Evolutionary conservation across 768 basidiomycete species (phyloP), one percentile per base, ranked within the genome.

Genomic region (Lactarius hatsudake): DNA sequence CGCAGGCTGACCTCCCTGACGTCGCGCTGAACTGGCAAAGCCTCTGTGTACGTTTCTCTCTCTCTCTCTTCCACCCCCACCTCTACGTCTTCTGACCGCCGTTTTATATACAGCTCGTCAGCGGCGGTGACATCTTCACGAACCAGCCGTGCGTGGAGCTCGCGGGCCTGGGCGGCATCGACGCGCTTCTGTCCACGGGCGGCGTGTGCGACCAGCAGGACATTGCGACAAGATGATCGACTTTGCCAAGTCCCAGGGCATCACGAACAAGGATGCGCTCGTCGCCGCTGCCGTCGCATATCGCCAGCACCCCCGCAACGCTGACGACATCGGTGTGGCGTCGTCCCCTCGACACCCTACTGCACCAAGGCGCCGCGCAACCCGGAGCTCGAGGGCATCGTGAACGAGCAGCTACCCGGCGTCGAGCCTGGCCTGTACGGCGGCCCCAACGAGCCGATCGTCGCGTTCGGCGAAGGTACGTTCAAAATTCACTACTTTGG

Each of bases 311-410:
- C 74, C 82, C 3, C 77, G 82, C 48, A 79, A 81, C 63, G 78
- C 81, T 0, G 74, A 82, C n/a, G 72, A 79, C 56, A 75, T 83
- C 51, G 74, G 48, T 17, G 56, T 38, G 82, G 81, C 20, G 73
- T 81, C 40, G 71, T 79, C 48, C 82, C 81, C 2, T 81, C 81
- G 15, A 81, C 79, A n/a, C 77, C 81, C 18, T 86, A 84, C 75
- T 87, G 85, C 75, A 82, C 82, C 74, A 81, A 77, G 66, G 79
- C 82, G 1, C 84, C 84, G 23, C 79, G 78, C 72, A 85, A 86
- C 67, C 23, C 78, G 18, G 77, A 84, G 68, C 78, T 86, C 23
- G 78, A 78, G 61, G 83, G 83, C 1, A 73, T 85, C 4, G 79
- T 83, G 18, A 83, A 86, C 70, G 80, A 78, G n/a, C 84, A 85